Base-by-base conservation (phyloP, 257 asterid species). In the Gardenia jasminoides region DNA sequence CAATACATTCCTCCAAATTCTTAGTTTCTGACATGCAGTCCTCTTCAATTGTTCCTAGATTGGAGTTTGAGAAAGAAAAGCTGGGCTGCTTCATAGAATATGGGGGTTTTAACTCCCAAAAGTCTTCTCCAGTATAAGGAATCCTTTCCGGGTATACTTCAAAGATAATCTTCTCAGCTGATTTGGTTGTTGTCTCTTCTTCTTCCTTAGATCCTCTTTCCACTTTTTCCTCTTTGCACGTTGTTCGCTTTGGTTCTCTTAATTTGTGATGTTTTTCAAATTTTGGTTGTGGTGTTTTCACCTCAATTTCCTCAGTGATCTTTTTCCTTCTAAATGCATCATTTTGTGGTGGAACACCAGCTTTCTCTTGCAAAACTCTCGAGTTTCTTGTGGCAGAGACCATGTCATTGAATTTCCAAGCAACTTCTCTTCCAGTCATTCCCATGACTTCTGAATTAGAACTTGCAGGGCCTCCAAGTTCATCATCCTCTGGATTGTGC, bases 391-490 rank as follows among this genome's bases (percentile, higher is more conserved):
- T 24, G 48, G 87, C 86, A 10, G 77, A 71, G 41, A 88, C 88
- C 91, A 82, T 85, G 75, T 81, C 88, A 30, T 74, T 83, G 22
- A 84, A 87, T 74, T 76, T 87, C 70, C 65, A 52, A 19, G 72
- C 58, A 61, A 73, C 33, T 56, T 56, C 39, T 81, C 84, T 16
- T 59, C 86, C 33, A 39, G 33, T 28, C 66, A 52, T 24, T 33
- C 52, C 22, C 46, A 70, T n/a, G 24, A 22, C 36, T 41, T 82
- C 88, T 33, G 36, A 67, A 13, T 64, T 65, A 26, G 50, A 66
- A 76, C 79, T 65, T 82, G 74, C 68, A 3, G 79, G 88, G 73
- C 78, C 82, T 28, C 72, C 85, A 80, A 72, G 81, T 80, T 81
- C 88, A 10, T 84, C 33, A 16, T 85, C 87, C 50, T 71, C 88